Evolutionary conservation across 805 yeast genomes (phyloP), one percentile per base, ranked within the genome.

Genomic region (Jamesozyma hellenica): DNA sequence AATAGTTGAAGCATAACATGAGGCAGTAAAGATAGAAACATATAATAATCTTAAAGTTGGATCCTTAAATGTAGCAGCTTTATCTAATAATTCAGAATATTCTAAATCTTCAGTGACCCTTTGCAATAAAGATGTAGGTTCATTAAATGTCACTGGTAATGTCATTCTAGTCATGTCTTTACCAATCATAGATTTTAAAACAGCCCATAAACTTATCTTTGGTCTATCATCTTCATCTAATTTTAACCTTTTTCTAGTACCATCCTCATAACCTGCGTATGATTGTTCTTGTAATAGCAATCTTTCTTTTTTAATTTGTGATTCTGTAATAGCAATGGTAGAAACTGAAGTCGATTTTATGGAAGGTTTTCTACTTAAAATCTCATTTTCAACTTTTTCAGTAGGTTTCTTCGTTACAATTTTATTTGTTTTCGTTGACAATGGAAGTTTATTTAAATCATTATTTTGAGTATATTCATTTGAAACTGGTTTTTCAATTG

Each of bases 91-190:
- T 42, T 74, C 75, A 4, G 82, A 74, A 52, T 88, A 92, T 61
- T 90, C 98, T 64, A 90, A 74, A 61, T 92, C 97, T 63, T 90
- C 98, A 0, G 94, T 86, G 28, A 87, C 82, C 58, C 98, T 77
- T 65, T 92, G 97, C 42, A 90, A 67, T 52, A 90, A 68, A 3
- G 94, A 84, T 0, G 96, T 87, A 50, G 95, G 92, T 60, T 90
- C 98, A 56, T 90, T 90, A 66, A 90, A 90, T 0, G 95, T 77
- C n/a, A 90, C 98, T 1, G 98, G 98, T 26, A 90, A 72, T 0
- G 98, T 76, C 86, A 90, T 88, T 59, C 75, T 79, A 5, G 97
- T 88, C 94, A 92, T 86, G 61, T 90, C 98, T 57, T 87, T 88
- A 46, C 98, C 98, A 58, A 90, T 83, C 78, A 90, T 74, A 1